Evolutionary conservation across 208 protist genomes (phyloP), one percentile per base, ranked within the genome.

Genomic region (Porcisia deanei): DNA sequence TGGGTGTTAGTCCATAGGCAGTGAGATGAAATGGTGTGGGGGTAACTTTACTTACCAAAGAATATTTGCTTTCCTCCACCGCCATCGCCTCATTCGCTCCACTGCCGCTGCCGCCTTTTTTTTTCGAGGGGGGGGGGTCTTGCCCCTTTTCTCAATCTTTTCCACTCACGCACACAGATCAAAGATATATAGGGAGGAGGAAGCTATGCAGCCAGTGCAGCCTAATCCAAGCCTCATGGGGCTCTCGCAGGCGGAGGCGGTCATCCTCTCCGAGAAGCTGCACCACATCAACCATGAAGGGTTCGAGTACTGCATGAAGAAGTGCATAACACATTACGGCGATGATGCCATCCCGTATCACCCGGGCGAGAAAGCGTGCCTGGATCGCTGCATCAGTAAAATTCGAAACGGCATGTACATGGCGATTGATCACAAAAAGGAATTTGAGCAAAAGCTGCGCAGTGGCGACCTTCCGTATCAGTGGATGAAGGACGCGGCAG

Each of bases 271-370:
- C 9, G 92, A 96, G 75, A 86, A 87, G 49, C 63, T 89, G 30
- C 75, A 93, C 73, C 77, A 91, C 74, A 76, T 94, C 53, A 78
- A 58, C 59, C 45, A 91, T 52, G 85, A 94, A 64, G 88, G 88
- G 54, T 94, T 94, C 71, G 39, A 71, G 54, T 89, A 90, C 81
- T 96, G 92, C 70, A 52, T 81, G 0, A 45, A 57, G 25, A 71
- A 78, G 65, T 95, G 90, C 80, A 85, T 95, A 71, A 95, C 89
- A 1, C 92, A 94, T 81, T 95, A 86, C 76, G 86, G 79, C 43
- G 88, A 93, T 54, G 92, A 96, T 52, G 88, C 88, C n/a, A 85
- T 96, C 55, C 92, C 92, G 20, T 90, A 96, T 75, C 86, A 93
- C 75, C 84, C 83, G 14, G 88, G 92, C 47, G 92, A 96, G 81